Percentiles rank a stretch among this genome's conserved stretches.
These are phyloP conservation scores for Populus tomentosa DNA, from an alignment of 441 rosid genomes.

Conservation along the genomic window DNA sequence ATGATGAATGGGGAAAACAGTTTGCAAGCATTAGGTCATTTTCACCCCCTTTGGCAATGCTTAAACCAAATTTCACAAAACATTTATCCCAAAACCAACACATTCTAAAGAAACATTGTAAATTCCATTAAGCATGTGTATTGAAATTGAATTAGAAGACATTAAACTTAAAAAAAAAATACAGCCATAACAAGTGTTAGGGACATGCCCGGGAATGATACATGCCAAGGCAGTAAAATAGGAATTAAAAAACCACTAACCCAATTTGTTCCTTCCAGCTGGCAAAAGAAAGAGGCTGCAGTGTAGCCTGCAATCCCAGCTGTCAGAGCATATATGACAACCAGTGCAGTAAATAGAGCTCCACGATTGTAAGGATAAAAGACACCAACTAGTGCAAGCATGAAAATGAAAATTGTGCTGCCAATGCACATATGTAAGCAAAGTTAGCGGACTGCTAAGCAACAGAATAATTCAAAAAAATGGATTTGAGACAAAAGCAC, in stretches of 20 bases:
- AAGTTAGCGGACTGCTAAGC: neutral
- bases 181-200: neutral
- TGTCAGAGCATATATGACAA: constrained; percentile 36
- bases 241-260: constrained; percentile 20
- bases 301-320: constrained; percentile 69
- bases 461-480: neutral
- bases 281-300: constrained; percentile 66
- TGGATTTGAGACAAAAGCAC: neutral
- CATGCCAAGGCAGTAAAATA: neutral
- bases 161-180: neutral
- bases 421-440: neutral
- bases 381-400: constrained; percentile 70
- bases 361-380: constrained; percentile 77
- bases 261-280: constrained; percentile 71
- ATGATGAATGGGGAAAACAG: neutral
- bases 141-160: neutral
- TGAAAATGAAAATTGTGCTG: constrained; percentile 55
- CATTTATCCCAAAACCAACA: neutral
- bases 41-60: neutral
- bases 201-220: neutral
- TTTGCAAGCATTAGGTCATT: neutral
- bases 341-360: constrained; percentile 56
- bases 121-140: too few relatives aligned
- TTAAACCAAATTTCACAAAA: neutral
- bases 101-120: neutral